phyloP scores from a whole-genome alignment of 108 stramenopile species.

The Pseudonitzschia delicatissima region DNA sequence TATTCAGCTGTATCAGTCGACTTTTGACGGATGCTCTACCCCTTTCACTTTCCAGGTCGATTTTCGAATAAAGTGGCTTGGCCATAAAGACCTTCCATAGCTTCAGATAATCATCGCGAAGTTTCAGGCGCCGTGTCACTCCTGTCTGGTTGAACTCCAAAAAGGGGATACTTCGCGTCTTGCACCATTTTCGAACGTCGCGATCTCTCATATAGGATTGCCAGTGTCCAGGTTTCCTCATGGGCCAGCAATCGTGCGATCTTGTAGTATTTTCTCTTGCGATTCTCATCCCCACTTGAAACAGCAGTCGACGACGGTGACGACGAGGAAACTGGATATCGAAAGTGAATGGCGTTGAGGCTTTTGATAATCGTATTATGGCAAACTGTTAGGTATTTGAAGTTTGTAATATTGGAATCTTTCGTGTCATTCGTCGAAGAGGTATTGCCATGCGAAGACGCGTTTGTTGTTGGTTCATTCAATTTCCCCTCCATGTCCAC shows the following conservation, averaged over 20 bases:
- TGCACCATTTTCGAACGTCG: conserved; percentile 61
- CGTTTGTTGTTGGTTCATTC: neutral
- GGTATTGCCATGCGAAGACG: neutral
- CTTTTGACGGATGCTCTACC: neutral
- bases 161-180: conserved; percentile 37
- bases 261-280: conserved; percentile 10
- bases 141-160: conserved; percentile 62
- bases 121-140: conserved; percentile 50
- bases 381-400: conserved; percentile 56
- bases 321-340: conserved; percentile 8
- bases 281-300: neutral
- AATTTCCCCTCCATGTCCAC: conserved; percentile 52
- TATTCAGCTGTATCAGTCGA: conserved; percentile 7
- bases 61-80: conserved; percentile 38
- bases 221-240: conserved; percentile 65
- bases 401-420: conserved; percentile 27
- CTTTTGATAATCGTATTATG: conserved; percentile 44
- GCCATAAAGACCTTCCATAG: conserved; percentile 47
- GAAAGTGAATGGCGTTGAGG: conserved; percentile 39
- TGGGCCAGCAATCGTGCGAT: conserved; percentile 61
- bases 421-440: neutral
- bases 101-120: conserved; percentile 53
- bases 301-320: too few relatives aligned
- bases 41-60: conserved; percentile 12
- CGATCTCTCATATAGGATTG: conserved; percentile 60